Evolutionary conservation across 1,284 basidiomycete species (phyloP).

Genomic region (Ceratobasidium sp.): DNA sequence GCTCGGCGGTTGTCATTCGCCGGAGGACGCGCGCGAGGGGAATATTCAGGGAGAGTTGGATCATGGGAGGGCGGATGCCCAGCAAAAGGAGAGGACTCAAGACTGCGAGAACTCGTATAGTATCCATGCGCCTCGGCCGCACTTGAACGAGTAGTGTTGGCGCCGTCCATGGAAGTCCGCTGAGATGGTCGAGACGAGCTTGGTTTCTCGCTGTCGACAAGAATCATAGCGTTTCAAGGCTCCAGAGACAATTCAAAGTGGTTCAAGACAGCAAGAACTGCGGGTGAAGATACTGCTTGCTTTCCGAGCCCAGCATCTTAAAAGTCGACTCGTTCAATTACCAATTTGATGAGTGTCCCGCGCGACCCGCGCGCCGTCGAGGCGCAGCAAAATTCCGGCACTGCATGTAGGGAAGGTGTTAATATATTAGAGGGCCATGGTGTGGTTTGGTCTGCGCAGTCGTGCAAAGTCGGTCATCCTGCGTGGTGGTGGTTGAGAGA

Average conservation of each 20-base stretch:
- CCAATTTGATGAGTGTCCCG: constrained; percentile 7
- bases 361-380: neutral
- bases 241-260: neutral
- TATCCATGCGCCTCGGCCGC: neutral
- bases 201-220: constrained; percentile 5
- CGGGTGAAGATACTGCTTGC: neutral
- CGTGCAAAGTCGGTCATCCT: neutral
- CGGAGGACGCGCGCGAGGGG: constrained; percentile 11
- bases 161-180: neutral
- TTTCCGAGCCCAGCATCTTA: neutral
- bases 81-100: neutral
- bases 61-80: neutral
- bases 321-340: neutral
- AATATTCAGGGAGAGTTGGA: constrained; percentile 10
- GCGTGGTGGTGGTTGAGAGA: neutral
- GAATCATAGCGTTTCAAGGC: neutral
- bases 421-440: neutral
- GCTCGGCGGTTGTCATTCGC: neutral
- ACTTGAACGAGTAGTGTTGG: neutral
- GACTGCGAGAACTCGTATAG: neutral
- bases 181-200: neutral
- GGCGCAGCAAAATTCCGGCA: neutral
- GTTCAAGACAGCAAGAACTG: neutral
- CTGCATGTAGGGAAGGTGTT: neutral
- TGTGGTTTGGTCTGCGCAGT: neutral